Percentiles rank a stretch among this genome's conserved stretches.
Conservation (phyloP, 495 filamentous ascomycete species). For the Xylaria curta region DNA sequence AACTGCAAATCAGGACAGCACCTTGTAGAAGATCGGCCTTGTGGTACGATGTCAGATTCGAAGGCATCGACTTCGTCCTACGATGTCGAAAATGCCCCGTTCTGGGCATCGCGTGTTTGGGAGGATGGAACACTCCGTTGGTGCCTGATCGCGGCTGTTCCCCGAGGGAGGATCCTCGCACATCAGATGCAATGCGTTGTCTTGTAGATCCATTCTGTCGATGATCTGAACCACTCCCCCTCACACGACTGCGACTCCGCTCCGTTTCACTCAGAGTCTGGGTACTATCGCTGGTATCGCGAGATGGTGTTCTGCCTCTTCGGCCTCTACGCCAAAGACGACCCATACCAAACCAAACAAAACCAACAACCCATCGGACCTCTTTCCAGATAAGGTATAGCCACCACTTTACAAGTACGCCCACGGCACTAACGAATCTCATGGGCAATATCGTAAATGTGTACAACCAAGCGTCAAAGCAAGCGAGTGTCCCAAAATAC, state of each 20-base stretch:
- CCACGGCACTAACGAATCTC: conserved; percentile 82
- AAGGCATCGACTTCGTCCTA: conserved; percentile 82
- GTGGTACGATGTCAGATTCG: conserved; percentile 80
- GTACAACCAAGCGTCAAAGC: conserved; percentile 96
- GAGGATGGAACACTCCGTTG: conserved; percentile 43
- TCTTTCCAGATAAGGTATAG: conserved; percentile 68
- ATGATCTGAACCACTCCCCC: conserved; percentile 23
- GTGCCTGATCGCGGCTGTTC: conserved; percentile 32
- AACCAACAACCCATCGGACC: conserved; percentile 67
- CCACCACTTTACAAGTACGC: conserved; percentile 79
- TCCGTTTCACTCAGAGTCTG: conserved; percentile 43
- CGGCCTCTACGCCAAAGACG: conserved; percentile 72
- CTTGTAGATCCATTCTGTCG: conserved; percentile 31
- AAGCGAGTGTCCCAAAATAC: conserved; percentile 86
- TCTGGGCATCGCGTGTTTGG: conserved; percentile 38
- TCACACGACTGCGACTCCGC: conserved; percentile 42
- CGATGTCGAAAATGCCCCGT: conserved; percentile 63
- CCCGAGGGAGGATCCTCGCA: conserved; percentile 19
- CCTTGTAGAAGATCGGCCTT: conserved; percentile 96
- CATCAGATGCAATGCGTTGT: conserved; percentile 36
- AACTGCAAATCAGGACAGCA: conserved; percentile 81
- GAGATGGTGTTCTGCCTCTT: conserved; percentile 52
- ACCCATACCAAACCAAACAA: conserved; percentile 76
- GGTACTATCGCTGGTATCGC: conserved; percentile 31
- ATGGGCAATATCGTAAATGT: conserved; percentile 94